A percentile compares a stretch with the other conserved stretches of the same genome.
Evolutionary conservation across 805 yeast species (phyloP).

Genomic region (Saccharomycopsis malanga): DNA sequence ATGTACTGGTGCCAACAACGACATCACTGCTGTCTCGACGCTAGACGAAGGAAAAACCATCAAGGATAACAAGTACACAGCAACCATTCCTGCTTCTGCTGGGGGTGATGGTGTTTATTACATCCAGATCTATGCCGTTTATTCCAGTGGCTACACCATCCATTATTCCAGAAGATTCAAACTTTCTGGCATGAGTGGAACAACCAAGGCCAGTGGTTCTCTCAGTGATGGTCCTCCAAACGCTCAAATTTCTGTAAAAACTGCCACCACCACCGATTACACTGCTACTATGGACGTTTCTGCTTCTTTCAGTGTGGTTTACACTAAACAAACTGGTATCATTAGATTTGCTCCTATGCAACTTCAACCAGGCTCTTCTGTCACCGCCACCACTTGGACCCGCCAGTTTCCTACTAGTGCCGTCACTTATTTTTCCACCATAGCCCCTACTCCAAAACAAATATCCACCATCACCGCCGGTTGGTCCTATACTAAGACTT

Average conservation of each 20-base stretch:
- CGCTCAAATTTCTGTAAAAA: conserved; percentile 29
- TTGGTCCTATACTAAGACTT: conserved; percentile 65
- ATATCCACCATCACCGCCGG: conserved; percentile 76
- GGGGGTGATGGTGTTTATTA: conserved; percentile 64
- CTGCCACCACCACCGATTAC: conserved; percentile 33
- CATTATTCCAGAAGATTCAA: conserved; percentile 64
- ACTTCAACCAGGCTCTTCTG: conserved; percentile 65
- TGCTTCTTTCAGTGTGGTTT: conserved; percentile 58
- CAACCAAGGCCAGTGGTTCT: conserved; percentile 42
- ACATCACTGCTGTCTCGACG: conserved; percentile 36
- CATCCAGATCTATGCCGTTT: conserved; percentile 56
- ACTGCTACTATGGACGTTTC: conserved; percentile 38
- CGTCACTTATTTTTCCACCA: conserved; percentile 47
- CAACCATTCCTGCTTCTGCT: conserved; percentile 35
- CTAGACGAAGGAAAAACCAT: conserved; percentile 29
- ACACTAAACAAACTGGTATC: conserved; percentile 69
- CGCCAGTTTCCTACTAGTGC: conserved; percentile 62
- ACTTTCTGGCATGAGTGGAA: conserved; percentile 68
- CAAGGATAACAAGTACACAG: conserved; percentile 31
- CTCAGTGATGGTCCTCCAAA: conserved; percentile 37
- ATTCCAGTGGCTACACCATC: conserved; percentile 42
- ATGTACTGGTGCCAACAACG: conserved; percentile 59
- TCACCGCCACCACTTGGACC: conserved; percentile 63
- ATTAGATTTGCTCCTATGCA: conserved; percentile 92
- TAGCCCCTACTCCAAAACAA: conserved; percentile 28